A percentile compares a stretch with the other conserved stretches of the same genome.
Evolutionary conservation across 2,329 filamentous ascomycete species (phyloP).

Genomic region (Leptodontidium sp.): DNA sequence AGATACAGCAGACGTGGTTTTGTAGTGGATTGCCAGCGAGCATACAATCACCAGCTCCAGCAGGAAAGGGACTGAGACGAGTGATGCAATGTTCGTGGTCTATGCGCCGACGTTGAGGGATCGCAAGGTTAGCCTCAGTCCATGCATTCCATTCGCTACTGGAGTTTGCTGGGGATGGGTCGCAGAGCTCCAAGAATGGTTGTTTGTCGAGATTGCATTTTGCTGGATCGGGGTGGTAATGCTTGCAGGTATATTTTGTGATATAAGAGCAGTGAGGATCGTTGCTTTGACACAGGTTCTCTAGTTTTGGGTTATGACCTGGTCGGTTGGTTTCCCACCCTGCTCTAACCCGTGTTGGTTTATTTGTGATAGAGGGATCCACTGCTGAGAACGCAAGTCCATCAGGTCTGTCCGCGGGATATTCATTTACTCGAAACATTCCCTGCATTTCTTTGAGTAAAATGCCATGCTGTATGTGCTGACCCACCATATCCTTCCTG

Average conservation of each 20-base stretch:
- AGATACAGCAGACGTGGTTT: conserved; percentile 16
- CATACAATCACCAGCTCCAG: conserved; percentile 17
- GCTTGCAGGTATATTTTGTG: conserved; percentile 2
- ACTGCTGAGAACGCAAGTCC: conserved; percentile 9
- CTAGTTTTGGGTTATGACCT: background rate
- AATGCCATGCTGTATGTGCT: background rate
- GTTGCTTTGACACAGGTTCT: conserved; percentile 6
- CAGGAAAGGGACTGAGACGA: conserved; percentile 2
- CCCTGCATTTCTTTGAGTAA: too few species aligned
- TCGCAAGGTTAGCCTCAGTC: background rate
- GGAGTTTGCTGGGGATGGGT: background rate
- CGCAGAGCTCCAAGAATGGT: background rate
- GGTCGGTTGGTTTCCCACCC: background rate
- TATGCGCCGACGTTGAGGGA: background rate
- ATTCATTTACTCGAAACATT: background rate
- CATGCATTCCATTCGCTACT: background rate
- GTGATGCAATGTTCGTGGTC: conserved; percentile 26
- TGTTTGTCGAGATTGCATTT: background rate
- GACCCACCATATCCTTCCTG: background rate
- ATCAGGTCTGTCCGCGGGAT: background rate
- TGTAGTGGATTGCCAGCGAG: background rate
- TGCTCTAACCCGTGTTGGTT: background rate
- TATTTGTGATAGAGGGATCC: background rate
- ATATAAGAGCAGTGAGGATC: conserved; percentile 11
- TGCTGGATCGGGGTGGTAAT: conserved; percentile 17